Conservation (phyloP, 2,329 filamentous ascomycete genomes). For the Diaporthe australafricana region DNA sequence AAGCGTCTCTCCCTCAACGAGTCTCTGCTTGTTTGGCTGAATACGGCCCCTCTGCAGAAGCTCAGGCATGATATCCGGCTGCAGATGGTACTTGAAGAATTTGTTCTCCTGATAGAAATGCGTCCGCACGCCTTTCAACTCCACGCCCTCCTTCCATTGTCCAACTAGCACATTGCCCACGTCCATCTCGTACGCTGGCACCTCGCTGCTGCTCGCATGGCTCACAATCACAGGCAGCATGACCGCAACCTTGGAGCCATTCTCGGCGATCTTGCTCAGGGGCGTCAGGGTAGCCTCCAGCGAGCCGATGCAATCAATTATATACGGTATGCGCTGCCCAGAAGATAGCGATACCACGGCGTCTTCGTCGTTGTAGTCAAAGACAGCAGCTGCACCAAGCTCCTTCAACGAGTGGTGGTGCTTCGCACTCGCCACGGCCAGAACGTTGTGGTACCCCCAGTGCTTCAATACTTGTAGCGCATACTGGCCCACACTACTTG, state of each 20-base stretch:
- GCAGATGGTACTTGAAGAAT: slow-evolving; percentile 65
- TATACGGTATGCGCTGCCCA: slow-evolving; percentile 52
- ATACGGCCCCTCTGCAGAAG: slow-evolving; percentile 55
- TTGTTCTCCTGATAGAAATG: slow-evolving; percentile 67
- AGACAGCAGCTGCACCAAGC: slow-evolving; percentile 58
- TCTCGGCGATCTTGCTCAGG: slow-evolving; percentile 61
- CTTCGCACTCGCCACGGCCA: slow-evolving; percentile 58
- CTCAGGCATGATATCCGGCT: slow-evolving; percentile 65
- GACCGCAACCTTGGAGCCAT: slow-evolving; percentile 64
- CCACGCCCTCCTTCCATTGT: slow-evolving; percentile 65
- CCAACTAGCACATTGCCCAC: slow-evolving; percentile 51
- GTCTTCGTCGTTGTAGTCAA: slow-evolving; percentile 57
- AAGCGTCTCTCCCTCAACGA: slow-evolving; percentile 58
- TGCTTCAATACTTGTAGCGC: slow-evolving; percentile 61
- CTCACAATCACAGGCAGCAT: slow-evolving; percentile 70
- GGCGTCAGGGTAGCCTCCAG: slow-evolving; percentile 58
- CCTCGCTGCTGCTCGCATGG: slow-evolving; percentile 59
- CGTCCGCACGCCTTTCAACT: slow-evolving; percentile 65
- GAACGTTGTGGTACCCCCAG: slow-evolving; percentile 64
- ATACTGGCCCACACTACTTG: slow-evolving; percentile 63
- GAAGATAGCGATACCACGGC: slow-evolving; percentile 42
- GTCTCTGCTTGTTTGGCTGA: slow-evolving; percentile 53
- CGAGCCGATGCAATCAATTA: slow-evolving; percentile 69
- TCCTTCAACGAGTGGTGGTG: slow-evolving; percentile 57
- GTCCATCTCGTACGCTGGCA: slow-evolving; percentile 67